Evolutionary conservation across 805 yeast genomes (phyloP).

Genomic region (Candida gorgasii): DNA sequence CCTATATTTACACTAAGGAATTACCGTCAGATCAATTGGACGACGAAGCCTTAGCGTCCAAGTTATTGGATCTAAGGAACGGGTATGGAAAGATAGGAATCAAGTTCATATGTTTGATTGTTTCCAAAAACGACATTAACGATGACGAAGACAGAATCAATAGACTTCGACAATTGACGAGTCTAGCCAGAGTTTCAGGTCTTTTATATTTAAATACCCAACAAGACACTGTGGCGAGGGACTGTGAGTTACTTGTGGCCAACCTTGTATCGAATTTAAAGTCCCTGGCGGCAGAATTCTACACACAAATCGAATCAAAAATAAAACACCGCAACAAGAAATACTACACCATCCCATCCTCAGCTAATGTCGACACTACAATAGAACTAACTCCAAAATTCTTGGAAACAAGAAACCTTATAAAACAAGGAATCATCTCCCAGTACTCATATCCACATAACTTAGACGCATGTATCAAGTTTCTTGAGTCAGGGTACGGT

Average conservation of each 20-base stretch:
- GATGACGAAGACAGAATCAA: conserved; percentile 25
- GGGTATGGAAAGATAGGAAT: conserved; percentile 14
- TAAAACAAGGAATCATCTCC: conserved; percentile 36
- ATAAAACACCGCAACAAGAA: conserved; percentile 37
- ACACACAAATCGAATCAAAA: conserved; percentile 29
- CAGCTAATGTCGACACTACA: conserved; percentile 25
- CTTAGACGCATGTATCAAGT: conserved; percentile 28
- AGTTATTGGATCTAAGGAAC: conserved; percentile 18
- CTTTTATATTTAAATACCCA: conserved; percentile 25
- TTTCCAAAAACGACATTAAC: conserved; percentile 18
- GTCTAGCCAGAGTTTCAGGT: conserved; percentile 32
- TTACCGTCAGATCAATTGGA: conserved; percentile 17
- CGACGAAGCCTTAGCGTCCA: conserved; percentile 18
- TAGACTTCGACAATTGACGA: conserved; percentile 27
- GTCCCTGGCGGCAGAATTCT: conserved; percentile 32
- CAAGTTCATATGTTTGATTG: conserved; percentile 26
- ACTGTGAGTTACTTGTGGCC: conserved; percentile 31
- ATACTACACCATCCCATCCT: conserved; percentile 36
- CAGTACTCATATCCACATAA: conserved; percentile 36
- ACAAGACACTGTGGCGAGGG: conserved; percentile 21
- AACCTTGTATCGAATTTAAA: conserved; percentile 32
- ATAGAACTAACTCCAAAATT: conserved; percentile 37
- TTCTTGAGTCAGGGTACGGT: conserved; percentile 37
- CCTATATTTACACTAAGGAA: conserved; percentile 22
- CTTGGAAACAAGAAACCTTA: conserved; percentile 37